Conservation (phyloP, 257 asterid species). For the Salvia hispanica region DNA sequence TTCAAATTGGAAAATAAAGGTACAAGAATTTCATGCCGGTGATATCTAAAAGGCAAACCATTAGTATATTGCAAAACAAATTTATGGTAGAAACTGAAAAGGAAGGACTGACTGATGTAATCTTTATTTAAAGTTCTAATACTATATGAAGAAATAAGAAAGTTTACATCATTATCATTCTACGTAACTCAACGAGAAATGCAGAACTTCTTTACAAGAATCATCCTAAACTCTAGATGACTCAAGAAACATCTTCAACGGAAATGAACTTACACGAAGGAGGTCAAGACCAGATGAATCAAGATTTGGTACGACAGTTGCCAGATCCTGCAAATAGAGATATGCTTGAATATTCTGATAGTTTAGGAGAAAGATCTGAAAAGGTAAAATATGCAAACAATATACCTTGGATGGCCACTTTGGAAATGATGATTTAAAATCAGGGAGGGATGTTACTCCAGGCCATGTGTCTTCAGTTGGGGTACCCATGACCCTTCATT, state of each 20-base stretch:
- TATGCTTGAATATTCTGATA: conserved; percentile 9
- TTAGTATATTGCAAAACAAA: background rate
- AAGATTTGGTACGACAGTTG: conserved; percentile 71
- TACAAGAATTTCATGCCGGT: background rate
- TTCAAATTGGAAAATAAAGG: background rate
- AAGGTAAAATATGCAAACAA: background rate
- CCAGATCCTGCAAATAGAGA: conserved; percentile 64
- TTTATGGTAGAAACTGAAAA: background rate
- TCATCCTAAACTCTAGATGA: too few relatives aligned
- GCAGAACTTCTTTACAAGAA: too few relatives aligned
- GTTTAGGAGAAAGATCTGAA: conserved; percentile 5
- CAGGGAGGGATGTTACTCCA: conserved; percentile 94
- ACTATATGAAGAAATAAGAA: background rate
- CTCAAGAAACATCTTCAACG: too few relatives aligned
- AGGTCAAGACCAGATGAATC: conserved; percentile 83
- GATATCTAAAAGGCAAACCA: conserved; percentile 5
- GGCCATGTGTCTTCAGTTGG: conserved; percentile 97
- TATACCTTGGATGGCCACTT: conserved; percentile 81
- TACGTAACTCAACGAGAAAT: background rate
- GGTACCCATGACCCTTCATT: conserved; percentile 82
- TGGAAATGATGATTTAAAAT: conserved; percentile 81
- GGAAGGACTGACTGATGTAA: background rate
- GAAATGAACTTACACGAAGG: conserved; percentile 58
- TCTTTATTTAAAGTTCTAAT: conserved; percentile 15
- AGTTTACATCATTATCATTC: background rate